Evolutionary conservation across 2,329 filamentous ascomycete genomes (phyloP).

Genomic region (Ilyonectria robusta): DNA sequence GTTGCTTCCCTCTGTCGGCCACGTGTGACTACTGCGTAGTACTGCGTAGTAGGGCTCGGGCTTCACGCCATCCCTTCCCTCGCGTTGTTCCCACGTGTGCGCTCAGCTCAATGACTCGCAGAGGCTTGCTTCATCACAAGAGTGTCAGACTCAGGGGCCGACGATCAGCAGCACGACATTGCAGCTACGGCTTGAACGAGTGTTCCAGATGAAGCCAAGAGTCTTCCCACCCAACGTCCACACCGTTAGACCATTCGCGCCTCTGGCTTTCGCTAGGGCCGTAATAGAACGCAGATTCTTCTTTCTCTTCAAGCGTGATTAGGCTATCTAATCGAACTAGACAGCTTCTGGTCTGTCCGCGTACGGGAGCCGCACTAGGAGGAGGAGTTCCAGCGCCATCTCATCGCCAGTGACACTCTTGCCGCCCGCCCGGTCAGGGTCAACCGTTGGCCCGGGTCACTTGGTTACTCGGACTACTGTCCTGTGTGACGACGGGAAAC

Average conservation of each 20-base stretch:
- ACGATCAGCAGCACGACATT: background rate
- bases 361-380: background rate
- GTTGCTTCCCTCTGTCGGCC: background rate
- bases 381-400: background rate
- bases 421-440: background rate
- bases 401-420: background rate
- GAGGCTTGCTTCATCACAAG: background rate
- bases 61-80: slow-evolving; percentile 1
- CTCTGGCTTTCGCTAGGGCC: background rate
- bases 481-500: background rate
- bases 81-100: background rate
- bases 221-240: background rate
- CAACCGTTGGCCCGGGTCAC: background rate
- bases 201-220: background rate
- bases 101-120: background rate
- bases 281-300: background rate
- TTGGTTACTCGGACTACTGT: background rate
- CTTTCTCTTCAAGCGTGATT: background rate
- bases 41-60: background rate
- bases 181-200: background rate
- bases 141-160: background rate
- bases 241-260: background rate
- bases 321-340: background rate
- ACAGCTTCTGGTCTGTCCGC: background rate
- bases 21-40: background rate